Evolutionary conservation across 441 rosid species (phyloP).

Genomic region (Erodium chrysanthum): DNA sequence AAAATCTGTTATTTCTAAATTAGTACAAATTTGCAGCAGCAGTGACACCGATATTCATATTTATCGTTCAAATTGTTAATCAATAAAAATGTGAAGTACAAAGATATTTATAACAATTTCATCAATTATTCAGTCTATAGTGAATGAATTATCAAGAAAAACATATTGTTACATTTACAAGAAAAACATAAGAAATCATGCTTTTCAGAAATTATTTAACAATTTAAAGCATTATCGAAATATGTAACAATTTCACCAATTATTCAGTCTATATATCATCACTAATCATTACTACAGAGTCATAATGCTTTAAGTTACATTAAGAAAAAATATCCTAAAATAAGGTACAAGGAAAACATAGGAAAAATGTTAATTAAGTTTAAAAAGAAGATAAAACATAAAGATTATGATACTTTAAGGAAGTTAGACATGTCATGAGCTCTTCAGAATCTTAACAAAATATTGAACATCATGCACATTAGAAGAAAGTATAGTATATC

Average conservation of each 20-base stretch:
- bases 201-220: too few relatives aligned
- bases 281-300: background rate
- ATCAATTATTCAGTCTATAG: background rate
- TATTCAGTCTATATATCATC: background rate
- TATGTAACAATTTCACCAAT: background rate
- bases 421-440: background rate
- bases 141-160: background rate
- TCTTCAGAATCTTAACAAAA: background rate
- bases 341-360: background rate
- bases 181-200: too few relatives aligned
- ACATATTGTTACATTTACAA: too few relatives aligned
- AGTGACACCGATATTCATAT: background rate
- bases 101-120: background rate
- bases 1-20: background rate
- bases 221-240: too few relatives aligned
- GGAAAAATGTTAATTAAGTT: background rate
- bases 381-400: background rate
- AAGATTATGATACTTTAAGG: background rate
- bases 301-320: background rate
- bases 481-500: background rate
- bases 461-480: background rate
- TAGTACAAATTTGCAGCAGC: background rate
- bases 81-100: background rate
- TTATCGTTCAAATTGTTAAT: background rate
- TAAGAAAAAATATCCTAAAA: background rate